Conservation (phyloP, 2,329 filamentous ascomycete genomes). For the Colletotrichum somersetense region DNA sequence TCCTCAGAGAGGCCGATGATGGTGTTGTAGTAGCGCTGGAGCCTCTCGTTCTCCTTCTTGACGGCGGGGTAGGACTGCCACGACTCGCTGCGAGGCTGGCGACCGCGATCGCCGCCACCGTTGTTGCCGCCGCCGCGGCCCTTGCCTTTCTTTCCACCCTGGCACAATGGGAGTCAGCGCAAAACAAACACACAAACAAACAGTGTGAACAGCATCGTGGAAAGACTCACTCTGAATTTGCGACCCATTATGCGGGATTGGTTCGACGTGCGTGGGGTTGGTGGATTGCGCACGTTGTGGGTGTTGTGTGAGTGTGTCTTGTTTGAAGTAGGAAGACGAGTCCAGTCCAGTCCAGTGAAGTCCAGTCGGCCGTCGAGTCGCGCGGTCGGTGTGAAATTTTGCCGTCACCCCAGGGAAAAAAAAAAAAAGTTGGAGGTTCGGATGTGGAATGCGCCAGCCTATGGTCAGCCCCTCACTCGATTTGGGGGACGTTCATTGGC, state of each 20-base stretch:
- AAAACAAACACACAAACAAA: background rate
- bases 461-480: constrained; percentile 18
- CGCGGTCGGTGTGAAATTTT: constrained; percentile 40
- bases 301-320: constrained; percentile 12
- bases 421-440: constrained; percentile 35
- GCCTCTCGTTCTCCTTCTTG: constrained; percentile 83
- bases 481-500: constrained; percentile 21
- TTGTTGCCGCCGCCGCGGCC: constrained; percentile 31
- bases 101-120: constrained; percentile 28
- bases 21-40: constrained; percentile 88
- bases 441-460: constrained; percentile 29
- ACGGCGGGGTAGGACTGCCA: constrained; percentile 67
- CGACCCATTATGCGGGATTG: constrained; percentile 35
- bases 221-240: constrained; percentile 37
- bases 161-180: constrained; percentile 4
- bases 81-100: constrained; percentile 41
- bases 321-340: constrained; percentile 5
- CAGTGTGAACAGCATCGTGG: background rate
- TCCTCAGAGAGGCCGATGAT: constrained; percentile 81
- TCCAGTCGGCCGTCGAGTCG: constrained; percentile 18
- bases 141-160: constrained; percentile 40
- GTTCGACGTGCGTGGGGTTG: constrained; percentile 22
- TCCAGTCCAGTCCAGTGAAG: constrained; percentile 1
- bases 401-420: constrained; percentile 17
- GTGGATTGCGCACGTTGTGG: constrained; percentile 23